Percentiles rank a stretch among this genome's conserved stretches.
Evolutionary conservation across 495 filamentous ascomycete genomes (phyloP).

Genomic region (Podospora bellae-mahoneyi): DNA sequence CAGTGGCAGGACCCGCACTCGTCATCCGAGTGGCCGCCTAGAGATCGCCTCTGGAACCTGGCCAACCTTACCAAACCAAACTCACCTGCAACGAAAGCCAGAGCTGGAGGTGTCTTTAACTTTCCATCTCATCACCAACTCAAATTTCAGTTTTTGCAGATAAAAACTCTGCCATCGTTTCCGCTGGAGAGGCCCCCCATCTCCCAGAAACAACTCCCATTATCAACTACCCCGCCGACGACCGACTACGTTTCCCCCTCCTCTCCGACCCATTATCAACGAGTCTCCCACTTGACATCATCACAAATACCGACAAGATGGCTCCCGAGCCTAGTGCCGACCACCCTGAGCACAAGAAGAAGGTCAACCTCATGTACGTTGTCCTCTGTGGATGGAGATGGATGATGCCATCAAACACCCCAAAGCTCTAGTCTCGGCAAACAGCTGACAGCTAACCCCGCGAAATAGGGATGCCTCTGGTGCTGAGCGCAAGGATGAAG

Average conservation of each 20-base stretch:
- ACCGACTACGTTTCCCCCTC: neutral
- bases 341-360: conserved; percentile 82
- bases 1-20: conserved; percentile 30
- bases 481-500: conserved; percentile 78
- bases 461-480: conserved; percentile 78
- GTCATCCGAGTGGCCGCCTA: conserved; percentile 41
- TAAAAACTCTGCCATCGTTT: neutral
- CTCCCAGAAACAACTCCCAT: neutral
- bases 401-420: neutral
- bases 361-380: conserved; percentile 86
- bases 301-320: conserved; percentile 31
- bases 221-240: conserved; percentile 8
- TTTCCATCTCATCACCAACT: neutral
- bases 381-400: neutral
- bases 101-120: conserved; percentile 1
- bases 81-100: conserved; percentile 15
- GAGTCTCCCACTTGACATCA: neutral
- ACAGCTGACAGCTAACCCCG: conserved; percentile 28
- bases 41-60: conserved; percentile 18
- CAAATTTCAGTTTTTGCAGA: neutral
- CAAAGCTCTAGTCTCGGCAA: neutral
- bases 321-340: conserved; percentile 36
- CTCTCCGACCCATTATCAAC: neutral
- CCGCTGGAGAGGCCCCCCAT: neutral
- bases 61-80: conserved; percentile 12